A percentile compares a stretch with the other conserved stretches of the same genome.
These are phyloP conservation scores for Saturnispora hagleri DNA, from an alignment of 805 yeast genomes.

Conservation along the genomic window DNA sequence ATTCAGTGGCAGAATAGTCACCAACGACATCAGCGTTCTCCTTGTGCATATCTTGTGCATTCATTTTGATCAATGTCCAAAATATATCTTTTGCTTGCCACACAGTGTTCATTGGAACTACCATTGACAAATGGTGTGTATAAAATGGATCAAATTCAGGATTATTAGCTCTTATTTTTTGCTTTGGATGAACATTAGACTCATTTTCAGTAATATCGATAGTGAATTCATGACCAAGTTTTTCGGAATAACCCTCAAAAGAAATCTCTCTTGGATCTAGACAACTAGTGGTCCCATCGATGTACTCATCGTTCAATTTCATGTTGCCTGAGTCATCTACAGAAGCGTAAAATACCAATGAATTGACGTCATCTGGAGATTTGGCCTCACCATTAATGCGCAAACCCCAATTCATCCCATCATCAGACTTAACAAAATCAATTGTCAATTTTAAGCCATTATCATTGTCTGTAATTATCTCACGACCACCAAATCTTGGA, in stretches of 20 bases:
- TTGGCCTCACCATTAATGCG: constrained; percentile 60
- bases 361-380: constrained; percentile 40
- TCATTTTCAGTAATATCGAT: constrained; percentile 49
- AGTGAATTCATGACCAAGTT: constrained; percentile 55
- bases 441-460: constrained; percentile 54
- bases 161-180: constrained; percentile 20
- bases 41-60: constrained; percentile 35
- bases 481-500: constrained; percentile 80
- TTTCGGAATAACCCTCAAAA: constrained; percentile 47
- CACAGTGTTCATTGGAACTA: constrained; percentile 51
- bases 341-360: constrained; percentile 72
- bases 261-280: constrained; percentile 29
- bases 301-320: constrained; percentile 23
- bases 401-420: constrained; percentile 67
- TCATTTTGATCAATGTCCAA: constrained; percentile 59
- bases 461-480: constrained; percentile 59
- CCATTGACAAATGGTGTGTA: constrained; percentile 59
- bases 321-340: constrained; percentile 54
- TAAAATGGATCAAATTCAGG: constrained; percentile 46
- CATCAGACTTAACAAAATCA: constrained; percentile 69
- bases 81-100: constrained; percentile 80
- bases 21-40: constrained; percentile 8
- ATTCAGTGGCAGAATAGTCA: constrained; percentile 36
- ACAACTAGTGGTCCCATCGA: constrained; percentile 20
- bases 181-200: constrained; percentile 35